Base-by-base conservation (phyloP, 805 yeast species). In the Metschnikowia noctiluminum region DNA sequence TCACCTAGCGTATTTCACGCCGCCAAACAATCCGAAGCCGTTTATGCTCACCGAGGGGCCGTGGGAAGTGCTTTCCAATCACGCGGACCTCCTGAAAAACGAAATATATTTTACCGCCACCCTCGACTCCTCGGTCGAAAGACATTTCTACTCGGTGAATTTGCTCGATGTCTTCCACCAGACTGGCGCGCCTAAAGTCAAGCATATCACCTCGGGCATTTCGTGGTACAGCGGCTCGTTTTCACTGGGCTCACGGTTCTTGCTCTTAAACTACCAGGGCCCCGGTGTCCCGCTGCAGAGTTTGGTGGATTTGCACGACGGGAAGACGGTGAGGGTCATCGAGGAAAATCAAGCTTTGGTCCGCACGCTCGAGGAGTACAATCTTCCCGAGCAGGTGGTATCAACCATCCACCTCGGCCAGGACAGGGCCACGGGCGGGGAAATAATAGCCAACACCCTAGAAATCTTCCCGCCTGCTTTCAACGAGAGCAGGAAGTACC, bases 1-100 rank as follows among this genome's bases (percentile, higher is more conserved):
- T 52, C 99, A 94, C 65, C 71, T 94, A 53, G 98, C 90, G 0
- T 91, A 86, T 65, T 94, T 82, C 62, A 72, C 87, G 2, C 94
- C 96, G 6, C 81, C 89, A 2, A 60, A 66, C 6, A 61, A 76
- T 32, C 57, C 67, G 0, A 59, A 63, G 3, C 82, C 82, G 1
- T 72, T 76, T 27, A 64, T 84, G 6, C 63, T 85, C 21, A 75
- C 96, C 7, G 49, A 57, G 1, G 99, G 99, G 7, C 68, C 77
- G 0, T 94, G 96, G 96, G 99, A 94, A 65, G 96, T 94, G n/a
- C 37, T 57, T 13, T 21, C 48, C 10, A 51, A 45, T 34, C 53
- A 51, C 35, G 86, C 80, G 28, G 78, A 56, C 40, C 58, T 64
- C 36, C 73, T 65, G n/a, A 66, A 64, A 3, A 71, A 79, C 46